phyloP scores from a whole-genome alignment of 208 protist species.

The Pavlovales sp. region DNA sequence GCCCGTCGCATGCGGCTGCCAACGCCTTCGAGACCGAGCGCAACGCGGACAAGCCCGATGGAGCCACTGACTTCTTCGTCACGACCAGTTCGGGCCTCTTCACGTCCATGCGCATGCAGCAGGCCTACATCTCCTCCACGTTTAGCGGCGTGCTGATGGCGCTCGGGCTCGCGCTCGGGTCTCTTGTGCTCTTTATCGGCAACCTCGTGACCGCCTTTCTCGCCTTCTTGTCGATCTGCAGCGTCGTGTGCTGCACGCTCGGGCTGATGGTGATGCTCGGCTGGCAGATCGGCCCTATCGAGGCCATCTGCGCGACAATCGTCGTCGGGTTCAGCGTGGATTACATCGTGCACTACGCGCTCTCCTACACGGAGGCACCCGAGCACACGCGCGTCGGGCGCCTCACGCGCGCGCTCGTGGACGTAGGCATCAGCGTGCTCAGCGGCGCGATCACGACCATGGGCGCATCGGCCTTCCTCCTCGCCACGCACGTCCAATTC shows the following conservation, averaged over 20 bases:
- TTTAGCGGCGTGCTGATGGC: not conserved
- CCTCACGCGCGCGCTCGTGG: not conserved
- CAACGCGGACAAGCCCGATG: not conserved
- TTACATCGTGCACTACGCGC: constrained; percentile 47
- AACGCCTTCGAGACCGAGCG: not conserved
- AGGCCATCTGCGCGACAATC: constrained; percentile 30
- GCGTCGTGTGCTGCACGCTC: constrained; percentile 26
- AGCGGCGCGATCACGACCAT: not conserved
- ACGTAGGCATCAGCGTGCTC: not conserved
- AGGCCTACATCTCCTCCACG: not conserved
- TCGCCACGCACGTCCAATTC: not conserved
- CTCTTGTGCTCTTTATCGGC: constrained; percentile 21
- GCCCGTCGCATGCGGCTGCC: too few relatives aligned
- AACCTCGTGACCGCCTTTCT: constrained; percentile 25
- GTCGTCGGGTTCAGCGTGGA: constrained; percentile 45
- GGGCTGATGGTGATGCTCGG: constrained; percentile 34
- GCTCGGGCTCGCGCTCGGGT: not conserved
- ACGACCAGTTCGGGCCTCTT: not conserved
- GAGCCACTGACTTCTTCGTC: not conserved
- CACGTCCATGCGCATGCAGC: not conserved
- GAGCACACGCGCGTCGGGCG: not conserved
- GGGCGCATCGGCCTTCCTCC: not conserved
- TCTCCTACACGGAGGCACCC: constrained; percentile 15
- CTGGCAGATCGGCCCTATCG: constrained; percentile 29
- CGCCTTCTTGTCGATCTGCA: not conserved